Base-by-base conservation (phyloP, 306 rosid species). In the Datisca glomerata region DNA sequence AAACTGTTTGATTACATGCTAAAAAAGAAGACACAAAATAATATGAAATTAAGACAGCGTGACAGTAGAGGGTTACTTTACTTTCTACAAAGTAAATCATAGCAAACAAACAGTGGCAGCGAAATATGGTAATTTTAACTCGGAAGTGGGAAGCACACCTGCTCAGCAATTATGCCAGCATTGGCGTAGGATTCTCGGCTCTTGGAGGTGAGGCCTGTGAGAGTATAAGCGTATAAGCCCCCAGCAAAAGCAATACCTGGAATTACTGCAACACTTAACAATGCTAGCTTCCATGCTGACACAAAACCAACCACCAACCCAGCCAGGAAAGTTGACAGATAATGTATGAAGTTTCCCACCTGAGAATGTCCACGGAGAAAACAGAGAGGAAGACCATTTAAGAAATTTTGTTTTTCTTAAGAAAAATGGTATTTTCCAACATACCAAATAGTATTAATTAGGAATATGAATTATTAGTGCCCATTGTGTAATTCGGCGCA, bases 171-270 rank as follows among this genome's bases (percentile, higher is more conserved):
- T 15, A 85, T 76, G 21, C 98, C 98, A 1, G 96, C 98, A 59
- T 91, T 91, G 25, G 98, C 86, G 53, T 91, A 91, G 1, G 98
- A 91, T 65, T 84, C 80, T 8, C 94, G 91, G 15, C 92, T 91
- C 78, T 91, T 91, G 7, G 98, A 91, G 2, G 98, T 91, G 6
- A 91, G 86, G 47, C 98, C 98, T 0, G 96, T 84, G 60, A 91
- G 94, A 3, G 98, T 91, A 47, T 91, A 91, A 7, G 98, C 98
- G 59, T 91, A 91, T 55, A 91, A 75, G 12, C 98, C 95, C 4
- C 98, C 98, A 13, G 98, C 96, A 43, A 91, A 91, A 48, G 96
- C 98, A 28, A 91, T 91, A 20, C 98, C 98, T 0, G 98, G 98
- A 58, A 91, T 91, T 60, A 91, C 98, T 0, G 98, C 98, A 16